Base-by-base conservation (phyloP, 2,329 filamentous ascomycete genomes). In the Drechmeria coniospora region DNA sequence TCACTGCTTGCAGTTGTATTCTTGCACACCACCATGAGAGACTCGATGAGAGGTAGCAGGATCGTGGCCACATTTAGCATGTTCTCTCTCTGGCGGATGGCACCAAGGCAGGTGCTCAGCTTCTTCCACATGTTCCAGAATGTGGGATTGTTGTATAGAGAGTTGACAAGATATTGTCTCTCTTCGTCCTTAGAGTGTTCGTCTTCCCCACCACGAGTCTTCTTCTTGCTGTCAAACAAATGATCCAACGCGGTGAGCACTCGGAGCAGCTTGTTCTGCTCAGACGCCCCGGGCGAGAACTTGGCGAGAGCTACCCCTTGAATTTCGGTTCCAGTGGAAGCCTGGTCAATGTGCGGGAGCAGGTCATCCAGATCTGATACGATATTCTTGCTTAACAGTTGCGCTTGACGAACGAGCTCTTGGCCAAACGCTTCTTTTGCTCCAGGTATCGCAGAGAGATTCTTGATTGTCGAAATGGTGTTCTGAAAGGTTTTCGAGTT, bases 1-100 rank as follows among this genome's bases (percentile, higher is more conserved):
- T n/a, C n/a, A 44, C 8, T 47, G 79, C 15, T 72, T 29, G 84
- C 62, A 2, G 83, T 79, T 7, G 84, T 93, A 52, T 95, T 95
- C 63, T 95, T 98, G 68, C 92, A 98, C 16, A 98, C 86, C 29
- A 98, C 90, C 90, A 98, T 98, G 35, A 98, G 63, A 5, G 86
- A 83, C 53, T 98, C 90, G 35, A 98, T 94, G 17, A 98, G 62
- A 17, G 90, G 90, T 20, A 95, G 63, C 15, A 98, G 66, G 37
- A 95, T 95, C 1, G 87, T 95, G 17, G 90, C 92, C 31, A 98
- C 86, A 44, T 92, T 94, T 46, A 95, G 73, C 76, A 95, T 90
- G 48, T 83, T 92, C 49, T 92, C 86, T 32, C 86, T 80, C 51
- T 92, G 73, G 28, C 83, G 79, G 41, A 98, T 94, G 7, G 82